These are phyloP conservation scores for Colletotrichum orchidophilum DNA, from an alignment of 2,329 filamentous ascomycete genomes.

Conservation along the genomic window DNA sequence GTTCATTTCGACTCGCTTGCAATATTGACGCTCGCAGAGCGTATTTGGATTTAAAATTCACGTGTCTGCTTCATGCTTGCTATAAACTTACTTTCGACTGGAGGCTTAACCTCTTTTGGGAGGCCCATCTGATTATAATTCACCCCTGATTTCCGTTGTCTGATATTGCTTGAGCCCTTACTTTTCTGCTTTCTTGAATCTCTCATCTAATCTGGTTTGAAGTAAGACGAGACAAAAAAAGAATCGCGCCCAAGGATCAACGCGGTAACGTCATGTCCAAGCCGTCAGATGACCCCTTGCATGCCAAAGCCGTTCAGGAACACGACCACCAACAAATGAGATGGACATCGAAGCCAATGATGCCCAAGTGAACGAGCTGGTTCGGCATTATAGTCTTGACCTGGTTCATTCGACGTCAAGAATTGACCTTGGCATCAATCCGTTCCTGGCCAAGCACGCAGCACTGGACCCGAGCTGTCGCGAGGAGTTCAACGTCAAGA, in stretches of 20 bases:
- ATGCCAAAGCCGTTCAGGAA: background rate
- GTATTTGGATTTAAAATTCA: background rate
- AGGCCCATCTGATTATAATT: background rate
- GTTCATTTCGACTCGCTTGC: background rate
- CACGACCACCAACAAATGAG: background rate
- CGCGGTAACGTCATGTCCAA: background rate
- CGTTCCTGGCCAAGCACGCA: constrained; percentile 40
- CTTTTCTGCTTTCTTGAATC: background rate
- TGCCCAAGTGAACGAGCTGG: constrained; percentile 4
- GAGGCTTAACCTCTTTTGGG: background rate
- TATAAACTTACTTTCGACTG: background rate
- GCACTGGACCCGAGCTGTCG: constrained; percentile 53
- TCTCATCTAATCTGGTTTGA: background rate
- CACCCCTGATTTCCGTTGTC: background rate
- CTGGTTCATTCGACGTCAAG: constrained; percentile 29
- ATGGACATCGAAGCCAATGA: constrained; percentile 3
- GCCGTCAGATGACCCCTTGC: background rate
- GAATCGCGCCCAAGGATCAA: background rate
- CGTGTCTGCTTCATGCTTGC: background rate
- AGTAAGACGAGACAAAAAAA: background rate
- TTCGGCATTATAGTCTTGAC: constrained; percentile 33
- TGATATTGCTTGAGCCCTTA: background rate
- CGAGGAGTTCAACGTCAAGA: constrained; percentile 54
- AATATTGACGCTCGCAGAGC: background rate
- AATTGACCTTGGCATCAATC: constrained; percentile 34